A percentile compares a stretch with the other conserved stretches of the same genome.
phyloP scores from a whole-genome alignment of 2,329 filamentous ascomycete species.

The Cadophora luteo-olivacea region DNA sequence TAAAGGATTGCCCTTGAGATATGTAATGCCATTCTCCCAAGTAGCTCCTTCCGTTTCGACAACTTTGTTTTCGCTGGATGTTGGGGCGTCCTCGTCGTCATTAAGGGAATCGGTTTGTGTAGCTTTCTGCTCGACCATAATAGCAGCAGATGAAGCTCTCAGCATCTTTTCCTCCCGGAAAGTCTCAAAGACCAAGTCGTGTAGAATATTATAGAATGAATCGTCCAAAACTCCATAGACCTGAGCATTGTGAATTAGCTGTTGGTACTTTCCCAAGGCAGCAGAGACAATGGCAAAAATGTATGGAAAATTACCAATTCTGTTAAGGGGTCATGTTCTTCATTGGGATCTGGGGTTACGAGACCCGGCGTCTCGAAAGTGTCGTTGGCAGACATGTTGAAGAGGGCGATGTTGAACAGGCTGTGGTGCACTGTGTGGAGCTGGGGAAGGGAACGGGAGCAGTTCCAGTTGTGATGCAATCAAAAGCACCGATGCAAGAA shows the following conservation, averaged over 20 bases:
- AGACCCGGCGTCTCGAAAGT: constrained; percentile 51
- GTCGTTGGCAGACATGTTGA: constrained; percentile 41
- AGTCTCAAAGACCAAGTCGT: constrained; percentile 75
- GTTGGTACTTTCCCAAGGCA: constrained; percentile 25
- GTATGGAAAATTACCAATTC: constrained; percentile 58
- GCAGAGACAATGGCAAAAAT: constrained; percentile 26
- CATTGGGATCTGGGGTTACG: constrained; percentile 56
- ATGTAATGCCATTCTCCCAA: constrained; percentile 73
- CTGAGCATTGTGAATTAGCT: constrained; percentile 47
- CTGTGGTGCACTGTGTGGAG: constrained; percentile 27
- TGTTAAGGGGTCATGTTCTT: constrained; percentile 51
- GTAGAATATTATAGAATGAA: constrained; percentile 76
- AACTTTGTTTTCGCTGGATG: constrained; percentile 48
- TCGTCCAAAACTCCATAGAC: constrained; percentile 75
- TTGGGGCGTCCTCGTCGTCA: constrained; percentile 53
- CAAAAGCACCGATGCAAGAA: constrained; percentile 29
- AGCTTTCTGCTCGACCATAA: constrained; percentile 63
- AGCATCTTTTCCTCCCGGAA: constrained; percentile 82
- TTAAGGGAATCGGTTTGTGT: constrained; percentile 34
- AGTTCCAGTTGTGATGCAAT: constrained; percentile 31
- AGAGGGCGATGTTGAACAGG: constrained; percentile 23
- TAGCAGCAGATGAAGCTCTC: constrained; percentile 68
- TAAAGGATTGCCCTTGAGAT: constrained; percentile 75
- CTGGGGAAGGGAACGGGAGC: constrained; percentile 30
- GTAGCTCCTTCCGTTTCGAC: constrained; percentile 72